phyloP scores from a whole-genome alignment of 176 grass and related monocot species.

The Neostapfia colusana region DNA sequence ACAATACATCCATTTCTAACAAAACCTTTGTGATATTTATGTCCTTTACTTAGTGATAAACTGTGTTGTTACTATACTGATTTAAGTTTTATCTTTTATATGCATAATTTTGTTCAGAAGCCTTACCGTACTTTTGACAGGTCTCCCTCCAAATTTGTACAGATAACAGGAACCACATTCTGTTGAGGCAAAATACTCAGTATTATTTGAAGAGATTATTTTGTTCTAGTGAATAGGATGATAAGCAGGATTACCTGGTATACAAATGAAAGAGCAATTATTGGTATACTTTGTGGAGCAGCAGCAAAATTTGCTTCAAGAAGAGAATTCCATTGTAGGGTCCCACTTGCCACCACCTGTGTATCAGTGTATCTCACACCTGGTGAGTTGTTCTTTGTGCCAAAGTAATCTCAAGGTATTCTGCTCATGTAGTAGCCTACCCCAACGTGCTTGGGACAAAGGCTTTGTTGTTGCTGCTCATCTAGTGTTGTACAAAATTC shows the following conservation, averaged over 20 bases:
- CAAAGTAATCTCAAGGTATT: constrained; percentile 17
- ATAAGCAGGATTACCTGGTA: constrained; percentile 66
- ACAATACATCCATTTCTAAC: background rate
- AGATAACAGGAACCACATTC: constrained; percentile 94
- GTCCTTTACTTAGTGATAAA: background rate
- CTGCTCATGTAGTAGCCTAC: constrained; percentile 11
- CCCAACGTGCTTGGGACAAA: no score
- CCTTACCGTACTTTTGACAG: constrained; percentile 83
- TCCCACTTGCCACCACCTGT: constrained; percentile 67
- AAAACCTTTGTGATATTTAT: background rate
- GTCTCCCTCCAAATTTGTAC: constrained; percentile 92
- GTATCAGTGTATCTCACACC: constrained; percentile 36
- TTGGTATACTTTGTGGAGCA: constrained; percentile 85
- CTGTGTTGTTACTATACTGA: background rate
- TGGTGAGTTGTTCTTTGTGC: background rate
- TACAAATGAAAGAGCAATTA: constrained; percentile 92
- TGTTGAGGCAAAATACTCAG: constrained; percentile 51
- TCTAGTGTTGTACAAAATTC: background rate
- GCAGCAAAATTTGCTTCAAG: constrained; percentile 70
- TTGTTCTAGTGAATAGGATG: constrained; percentile 1
- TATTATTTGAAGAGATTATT: constrained; percentile 23
- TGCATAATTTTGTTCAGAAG: constrained; percentile 5
- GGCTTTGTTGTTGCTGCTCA: no score
- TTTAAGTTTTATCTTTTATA: background rate
- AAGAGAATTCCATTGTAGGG: constrained; percentile 80